Conservation (phyloP, 2,329 filamentous ascomycete species). For the Dryadomyces sulphureus region DNA sequence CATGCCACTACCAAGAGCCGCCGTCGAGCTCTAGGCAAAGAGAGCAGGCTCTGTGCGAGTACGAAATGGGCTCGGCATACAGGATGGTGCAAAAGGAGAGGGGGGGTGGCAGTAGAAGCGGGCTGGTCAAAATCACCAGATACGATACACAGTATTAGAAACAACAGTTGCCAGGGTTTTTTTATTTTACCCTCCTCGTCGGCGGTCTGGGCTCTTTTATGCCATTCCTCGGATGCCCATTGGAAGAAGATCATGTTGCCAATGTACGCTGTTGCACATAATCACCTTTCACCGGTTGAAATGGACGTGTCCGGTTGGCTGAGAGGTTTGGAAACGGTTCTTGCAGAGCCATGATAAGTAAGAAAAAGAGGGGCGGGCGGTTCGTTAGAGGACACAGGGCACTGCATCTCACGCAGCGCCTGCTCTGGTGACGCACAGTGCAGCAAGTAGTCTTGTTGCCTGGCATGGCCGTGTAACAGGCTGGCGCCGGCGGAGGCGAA, state of each 20-base stretch:
- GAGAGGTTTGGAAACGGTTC: background rate
- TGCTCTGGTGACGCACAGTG: background rate
- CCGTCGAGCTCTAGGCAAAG: too few species aligned
- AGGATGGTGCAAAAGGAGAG: background rate
- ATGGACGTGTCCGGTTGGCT: conserved; percentile 1
- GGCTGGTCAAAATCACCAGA: background rate
- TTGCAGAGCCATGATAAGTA: background rate
- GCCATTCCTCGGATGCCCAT: background rate
- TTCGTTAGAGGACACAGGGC: background rate
- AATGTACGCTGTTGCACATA: background rate
- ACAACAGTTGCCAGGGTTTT: background rate
- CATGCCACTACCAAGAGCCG: too few species aligned
- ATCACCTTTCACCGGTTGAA: conserved; percentile 2
- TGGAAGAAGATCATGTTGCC: background rate
- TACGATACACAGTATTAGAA: background rate
- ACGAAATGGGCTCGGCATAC: background rate
- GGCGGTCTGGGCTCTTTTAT: background rate
- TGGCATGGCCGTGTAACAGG: too few species aligned
- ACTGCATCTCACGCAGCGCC: background rate
- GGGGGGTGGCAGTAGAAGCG: conserved; percentile 1
- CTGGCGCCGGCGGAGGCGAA: too few species aligned
- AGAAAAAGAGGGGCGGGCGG: conserved; percentile 1
- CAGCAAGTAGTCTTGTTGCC: background rate
- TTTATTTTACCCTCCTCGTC: background rate
- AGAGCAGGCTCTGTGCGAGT: background rate